Percentiles rank a stretch among this genome's conserved stretches.
Conservation (phyloP, 257 asterid species). For the Salvia hispanica region DNA sequence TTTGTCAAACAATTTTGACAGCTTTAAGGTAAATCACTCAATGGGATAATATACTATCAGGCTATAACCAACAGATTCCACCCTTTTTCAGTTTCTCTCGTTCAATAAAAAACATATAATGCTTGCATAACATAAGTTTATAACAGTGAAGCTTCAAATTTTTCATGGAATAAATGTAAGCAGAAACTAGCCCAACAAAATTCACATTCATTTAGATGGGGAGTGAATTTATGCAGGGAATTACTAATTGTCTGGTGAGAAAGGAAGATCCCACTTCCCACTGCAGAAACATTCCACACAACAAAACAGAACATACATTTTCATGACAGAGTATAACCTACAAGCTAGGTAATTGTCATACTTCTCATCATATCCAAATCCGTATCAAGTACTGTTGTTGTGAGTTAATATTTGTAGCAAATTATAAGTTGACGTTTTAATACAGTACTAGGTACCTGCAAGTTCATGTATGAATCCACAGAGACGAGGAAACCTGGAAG, state of each 20-base stretch:
- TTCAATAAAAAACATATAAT: not conserved
- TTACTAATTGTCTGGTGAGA: not conserved
- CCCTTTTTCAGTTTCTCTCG: conserved; percentile 12
- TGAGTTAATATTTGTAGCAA: not conserved
- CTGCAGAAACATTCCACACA: not conserved
- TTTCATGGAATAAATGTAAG: not conserved
- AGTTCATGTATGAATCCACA: conserved; percentile 96
- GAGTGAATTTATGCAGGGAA: not conserved
- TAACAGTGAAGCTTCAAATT: not conserved
- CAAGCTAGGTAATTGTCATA: not conserved
- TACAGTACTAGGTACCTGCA: conserved; percentile 63
- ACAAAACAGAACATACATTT: not conserved
- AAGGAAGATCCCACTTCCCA: not conserved
- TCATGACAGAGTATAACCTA: not conserved
- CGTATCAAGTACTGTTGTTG: not conserved
- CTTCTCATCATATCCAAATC: not conserved
- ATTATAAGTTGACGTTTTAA: not conserved
- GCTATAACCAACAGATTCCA: not conserved
- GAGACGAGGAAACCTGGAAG: conserved; percentile 85
- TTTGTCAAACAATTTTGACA: conserved; percentile 6
- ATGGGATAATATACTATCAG: conserved; percentile 7
- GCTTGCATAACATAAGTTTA: not conserved
- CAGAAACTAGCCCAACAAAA: not conserved
- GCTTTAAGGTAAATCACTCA: not conserved
- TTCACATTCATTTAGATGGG: not conserved